Base-by-base conservation (phyloP, 352 stramenopile genomes). In the Blastocystis sp. region DNA sequence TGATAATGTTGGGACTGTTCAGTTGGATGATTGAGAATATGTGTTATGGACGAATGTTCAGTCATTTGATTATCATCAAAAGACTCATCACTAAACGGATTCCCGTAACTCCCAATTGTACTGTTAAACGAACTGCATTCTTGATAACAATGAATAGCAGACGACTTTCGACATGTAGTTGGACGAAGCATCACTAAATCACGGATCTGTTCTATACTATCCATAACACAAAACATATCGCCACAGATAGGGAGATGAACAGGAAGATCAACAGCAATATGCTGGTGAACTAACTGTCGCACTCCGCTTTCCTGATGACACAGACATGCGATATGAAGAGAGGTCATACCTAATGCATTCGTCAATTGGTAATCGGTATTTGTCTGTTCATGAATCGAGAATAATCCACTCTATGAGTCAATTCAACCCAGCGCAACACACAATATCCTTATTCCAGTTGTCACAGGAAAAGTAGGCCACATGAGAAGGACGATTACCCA, bases 251-350 rank as follows among this genome's bases (percentile, higher is more conserved):
- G 19, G 48, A 84, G 68, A 37, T 68, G 73, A 4, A 84, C 53
- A 57, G 73, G 73, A 37, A 37, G 17, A 17, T 48, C 4, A 3
- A 51, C 13, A 3, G 51, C 73, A 17, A 84, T 33, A 27, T 84
- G 73, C 73, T 84, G 73, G 5, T 17, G 15, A n/a, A 84, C 53
- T 19, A 84, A 57, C 13, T 84, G 54, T 17, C 42, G 17, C 5
- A 84, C 73, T 1, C 73, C 73, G 1, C 0, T 44, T 15, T 33
- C 30, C 53, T 84, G 73, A 33, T 84, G 48, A 57, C 24, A 84
- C 1, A 84, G 37, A 56, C 73, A 84, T 53, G 73, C 73, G 22
- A 84, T 84, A 51, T 84, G 73, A n/a, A 84, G 51, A 1, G 73
- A 33, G 9, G 53, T 15, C 42, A 84, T 19, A 4, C 73, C 73